These are phyloP conservation scores for Jasminum sambac DNA, from an alignment of 257 asterid genomes.

Conservation along the genomic window DNA sequence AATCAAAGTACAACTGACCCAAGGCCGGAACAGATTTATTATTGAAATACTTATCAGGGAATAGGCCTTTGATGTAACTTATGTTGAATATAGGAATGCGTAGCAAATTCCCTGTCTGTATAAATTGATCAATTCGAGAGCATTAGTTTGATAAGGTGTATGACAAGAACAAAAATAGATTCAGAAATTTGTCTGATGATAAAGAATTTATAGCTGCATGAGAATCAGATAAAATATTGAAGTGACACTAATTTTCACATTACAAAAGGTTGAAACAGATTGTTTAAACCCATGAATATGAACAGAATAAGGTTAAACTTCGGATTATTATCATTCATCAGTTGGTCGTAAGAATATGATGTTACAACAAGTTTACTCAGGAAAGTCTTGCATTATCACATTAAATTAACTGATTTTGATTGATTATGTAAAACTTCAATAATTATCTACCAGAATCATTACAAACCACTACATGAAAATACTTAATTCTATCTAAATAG, in stretches of 20 bases:
- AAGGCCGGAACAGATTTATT: conserved; percentile 94
- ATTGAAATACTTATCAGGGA: conserved; percentile 86
- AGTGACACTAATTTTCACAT: conserved; percentile 19
- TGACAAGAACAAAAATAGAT: conserved; percentile 9
- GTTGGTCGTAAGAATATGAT: neutral
- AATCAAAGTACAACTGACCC: conserved; percentile 44
- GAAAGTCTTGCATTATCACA: neutral
- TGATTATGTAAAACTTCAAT: neutral
- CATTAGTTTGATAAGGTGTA: neutral
- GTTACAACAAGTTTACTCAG: neutral
- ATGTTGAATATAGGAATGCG: conserved; percentile 96
- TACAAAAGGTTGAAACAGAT: conserved; percentile 4
- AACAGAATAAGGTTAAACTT: neutral
- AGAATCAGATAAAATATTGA: conserved; percentile 13
- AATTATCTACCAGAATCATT: neutral
- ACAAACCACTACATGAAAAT: neutral
- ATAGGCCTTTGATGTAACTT: conserved; percentile 94
- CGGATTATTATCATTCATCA: neutral
- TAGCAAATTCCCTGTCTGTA: conserved; percentile 87
- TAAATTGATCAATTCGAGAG: conserved; percentile 20
- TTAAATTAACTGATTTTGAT: neutral
- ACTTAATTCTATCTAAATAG: no score
- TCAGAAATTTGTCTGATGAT: neutral
- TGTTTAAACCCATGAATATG: neutral
- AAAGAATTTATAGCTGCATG: neutral